Percentiles rank a stretch among this genome's conserved stretches.
These are phyloP conservation scores for Huntiella omanensis DNA, from an alignment of 2,329 filamentous ascomycete genomes.

Conservation along the genomic window DNA sequence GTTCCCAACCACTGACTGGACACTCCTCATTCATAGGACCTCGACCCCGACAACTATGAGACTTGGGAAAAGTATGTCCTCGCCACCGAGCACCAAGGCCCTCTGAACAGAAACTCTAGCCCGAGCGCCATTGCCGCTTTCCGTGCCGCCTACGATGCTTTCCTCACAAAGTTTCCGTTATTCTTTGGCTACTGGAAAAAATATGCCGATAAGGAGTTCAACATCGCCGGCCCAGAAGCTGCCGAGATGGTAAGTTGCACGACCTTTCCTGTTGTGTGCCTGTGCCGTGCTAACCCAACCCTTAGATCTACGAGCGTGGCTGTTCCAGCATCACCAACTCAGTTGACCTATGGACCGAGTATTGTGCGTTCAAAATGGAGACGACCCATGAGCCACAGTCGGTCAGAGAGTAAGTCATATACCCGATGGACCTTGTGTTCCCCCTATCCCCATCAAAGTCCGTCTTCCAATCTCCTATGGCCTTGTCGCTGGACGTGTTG, in stretches of 20 bases:
- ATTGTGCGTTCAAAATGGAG: conserved; percentile 95
- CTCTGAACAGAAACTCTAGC: conserved; percentile 89
- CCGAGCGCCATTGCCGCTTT: conserved; percentile 78
- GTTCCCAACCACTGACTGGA: background rate
- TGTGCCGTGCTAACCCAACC: background rate
- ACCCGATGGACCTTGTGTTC: conserved; percentile 26
- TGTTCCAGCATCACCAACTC: conserved; percentile 84
- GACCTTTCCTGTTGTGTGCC: too few relatives aligned
- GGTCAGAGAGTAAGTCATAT: conserved; percentile 95
- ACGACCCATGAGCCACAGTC: conserved; percentile 86
- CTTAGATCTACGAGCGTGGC: conserved; percentile 84
- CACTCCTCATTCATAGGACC: conserved; percentile 23
- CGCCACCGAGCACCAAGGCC: conserved; percentile 76
- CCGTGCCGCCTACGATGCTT: conserved; percentile 75
- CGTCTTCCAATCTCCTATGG: background rate
- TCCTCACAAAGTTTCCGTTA: conserved; percentile 84
- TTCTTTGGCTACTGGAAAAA: conserved; percentile 99
- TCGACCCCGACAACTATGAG: conserved; percentile 79
- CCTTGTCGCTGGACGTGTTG: too few relatives aligned
- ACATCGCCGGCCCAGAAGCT: conserved; percentile 87
- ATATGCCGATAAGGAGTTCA: conserved; percentile 94
- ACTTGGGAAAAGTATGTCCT: conserved; percentile 84
- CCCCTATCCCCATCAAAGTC: conserved; percentile 19
- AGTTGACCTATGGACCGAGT: conserved; percentile 92
- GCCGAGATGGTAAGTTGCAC: conserved; percentile 61